Percentiles rank a stretch among this genome's conserved stretches.
These are phyloP conservation scores for Penicillium fimorum DNA, from an alignment of 495 filamentous ascomycete genomes.

Conservation along the genomic window DNA sequence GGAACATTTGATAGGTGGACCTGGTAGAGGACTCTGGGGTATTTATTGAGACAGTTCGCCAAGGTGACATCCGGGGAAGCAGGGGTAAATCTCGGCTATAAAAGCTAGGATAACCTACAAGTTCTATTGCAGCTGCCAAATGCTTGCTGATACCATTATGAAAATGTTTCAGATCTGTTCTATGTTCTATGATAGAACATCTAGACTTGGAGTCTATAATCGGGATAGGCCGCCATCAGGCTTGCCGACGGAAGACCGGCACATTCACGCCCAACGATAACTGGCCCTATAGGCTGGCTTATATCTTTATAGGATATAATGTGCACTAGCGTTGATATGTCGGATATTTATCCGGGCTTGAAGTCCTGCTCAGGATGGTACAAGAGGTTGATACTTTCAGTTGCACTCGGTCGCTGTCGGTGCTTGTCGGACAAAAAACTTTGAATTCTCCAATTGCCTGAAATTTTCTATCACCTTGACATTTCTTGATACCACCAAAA, in stretches of 20 bases:
- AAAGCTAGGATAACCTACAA: slow-evolving; percentile 11
- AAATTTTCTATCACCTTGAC: background rate
- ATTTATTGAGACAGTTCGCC: background rate
- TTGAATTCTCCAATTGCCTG: background rate
- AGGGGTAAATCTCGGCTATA: background rate
- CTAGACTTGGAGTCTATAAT: background rate
- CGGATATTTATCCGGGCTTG: slow-evolving; percentile 20
- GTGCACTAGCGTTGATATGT: background rate
- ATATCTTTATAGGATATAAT: background rate
- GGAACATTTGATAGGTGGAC: background rate
- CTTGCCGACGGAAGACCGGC: slow-evolving; percentile 30
- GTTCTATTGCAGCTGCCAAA: slow-evolving; percentile 12
- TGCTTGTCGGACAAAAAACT: slow-evolving; percentile 17
- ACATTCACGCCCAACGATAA: slow-evolving; percentile 17
- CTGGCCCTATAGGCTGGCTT: slow-evolving; percentile 13
- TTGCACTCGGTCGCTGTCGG: slow-evolving; percentile 21
- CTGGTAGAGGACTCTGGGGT: background rate
- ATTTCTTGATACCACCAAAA: too few species aligned
- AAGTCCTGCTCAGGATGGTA: background rate
- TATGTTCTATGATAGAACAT: background rate
- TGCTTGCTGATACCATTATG: background rate
- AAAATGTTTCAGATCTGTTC: background rate
- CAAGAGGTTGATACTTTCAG: background rate
- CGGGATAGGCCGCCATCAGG: slow-evolving; percentile 10
- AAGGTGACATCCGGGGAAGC: background rate